phyloP scores from a whole-genome alignment of 1,139 yeast species.

The Geotrichum europaeum region DNA sequence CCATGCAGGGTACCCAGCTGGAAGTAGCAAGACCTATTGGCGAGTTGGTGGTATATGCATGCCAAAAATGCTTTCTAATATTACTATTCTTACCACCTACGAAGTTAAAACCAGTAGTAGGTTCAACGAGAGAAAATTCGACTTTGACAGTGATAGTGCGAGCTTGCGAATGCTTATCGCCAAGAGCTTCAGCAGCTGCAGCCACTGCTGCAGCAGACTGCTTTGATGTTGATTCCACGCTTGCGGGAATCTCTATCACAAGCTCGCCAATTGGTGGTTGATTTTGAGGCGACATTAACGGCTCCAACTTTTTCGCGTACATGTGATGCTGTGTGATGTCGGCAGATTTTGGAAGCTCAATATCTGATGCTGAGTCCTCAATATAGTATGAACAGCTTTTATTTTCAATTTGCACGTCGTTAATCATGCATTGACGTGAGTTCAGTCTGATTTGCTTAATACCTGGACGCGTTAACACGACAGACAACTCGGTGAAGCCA shows the following conservation, averaged over 20 bases:
- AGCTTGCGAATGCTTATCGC: slow-evolving; percentile 12
- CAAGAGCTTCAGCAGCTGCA: slow-evolving; percentile 18
- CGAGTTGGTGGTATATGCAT: slow-evolving; percentile 77
- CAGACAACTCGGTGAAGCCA: slow-evolving; percentile 82
- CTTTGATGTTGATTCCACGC: slow-evolving; percentile 17
- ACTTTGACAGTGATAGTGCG: slow-evolving; percentile 64
- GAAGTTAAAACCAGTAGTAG: slow-evolving; percentile 72
- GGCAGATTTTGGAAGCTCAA: slow-evolving; percentile 40
- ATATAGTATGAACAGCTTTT: slow-evolving; percentile 46
- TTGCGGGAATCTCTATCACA: slow-evolving; percentile 57
- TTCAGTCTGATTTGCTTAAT: slow-evolving; percentile 57
- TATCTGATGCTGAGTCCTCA: slow-evolving; percentile 46
- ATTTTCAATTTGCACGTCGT: slow-evolving; percentile 59
- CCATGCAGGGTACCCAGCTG: slow-evolving; percentile 95
- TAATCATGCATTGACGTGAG: slow-evolving; percentile 69
- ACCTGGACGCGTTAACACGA: slow-evolving; percentile 31
- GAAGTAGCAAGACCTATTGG: slow-evolving; percentile 79
- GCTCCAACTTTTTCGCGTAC: slow-evolving; percentile 55
- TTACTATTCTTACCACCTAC: slow-evolving; percentile 45
- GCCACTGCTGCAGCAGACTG: slow-evolving; percentile 32
- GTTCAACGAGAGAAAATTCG: slow-evolving; percentile 58
- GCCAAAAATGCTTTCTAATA: slow-evolving; percentile 52
- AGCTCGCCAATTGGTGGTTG: slow-evolving; percentile 60
- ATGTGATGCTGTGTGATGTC: slow-evolving; percentile 57
- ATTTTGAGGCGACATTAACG: slow-evolving; percentile 33